Conservation (phyloP, 768 basidiomycete genomes). For the Xerocomus brunneocitrinus region DNA sequence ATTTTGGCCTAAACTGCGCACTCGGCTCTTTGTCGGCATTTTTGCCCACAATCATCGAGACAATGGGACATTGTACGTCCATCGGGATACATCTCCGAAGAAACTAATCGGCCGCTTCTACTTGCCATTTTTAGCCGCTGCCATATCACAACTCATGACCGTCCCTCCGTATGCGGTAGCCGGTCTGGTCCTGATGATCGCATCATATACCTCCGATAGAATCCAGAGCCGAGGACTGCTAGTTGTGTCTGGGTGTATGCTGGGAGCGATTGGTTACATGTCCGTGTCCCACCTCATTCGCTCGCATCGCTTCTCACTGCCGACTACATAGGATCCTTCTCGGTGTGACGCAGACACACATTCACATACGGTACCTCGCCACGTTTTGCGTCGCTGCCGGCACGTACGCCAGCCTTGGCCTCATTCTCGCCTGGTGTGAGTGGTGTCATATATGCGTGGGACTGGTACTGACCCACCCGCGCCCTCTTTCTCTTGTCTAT, state of each 20-base stretch:
- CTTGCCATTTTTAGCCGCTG: slow-evolving; percentile 31
- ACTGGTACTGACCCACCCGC: background rate
- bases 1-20: slow-evolving; percentile 46
- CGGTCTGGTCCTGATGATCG: slow-evolving; percentile 32
- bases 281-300: slow-evolving; percentile 11
- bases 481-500: background rate
- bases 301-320: background rate
- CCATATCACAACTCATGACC: slow-evolving; percentile 45
- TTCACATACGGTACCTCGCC: slow-evolving; percentile 41
- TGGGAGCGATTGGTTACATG: slow-evolving; percentile 42
- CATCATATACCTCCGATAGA: slow-evolving; percentile 41
- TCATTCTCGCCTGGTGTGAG: slow-evolving; percentile 48
- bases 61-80: slow-evolving; percentile 42
- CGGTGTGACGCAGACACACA: slow-evolving; percentile 24
- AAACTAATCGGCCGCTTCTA: background rate
- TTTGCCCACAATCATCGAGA: slow-evolving; percentile 52
- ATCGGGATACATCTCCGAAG: background rate
- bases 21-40: slow-evolving; percentile 49
- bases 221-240: slow-evolving; percentile 40
- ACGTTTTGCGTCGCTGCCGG: slow-evolving; percentile 44
- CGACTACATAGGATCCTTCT: slow-evolving; percentile 29
- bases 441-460: background rate
- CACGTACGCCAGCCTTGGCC: slow-evolving; percentile 42
- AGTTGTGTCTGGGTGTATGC: slow-evolving; percentile 24
- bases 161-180: slow-evolving; percentile 52